Evolutionary conservation across 805 yeast genomes (phyloP), one percentile per base, ranked within the genome.

Genomic region (Wickerhamomyces alni): DNA sequence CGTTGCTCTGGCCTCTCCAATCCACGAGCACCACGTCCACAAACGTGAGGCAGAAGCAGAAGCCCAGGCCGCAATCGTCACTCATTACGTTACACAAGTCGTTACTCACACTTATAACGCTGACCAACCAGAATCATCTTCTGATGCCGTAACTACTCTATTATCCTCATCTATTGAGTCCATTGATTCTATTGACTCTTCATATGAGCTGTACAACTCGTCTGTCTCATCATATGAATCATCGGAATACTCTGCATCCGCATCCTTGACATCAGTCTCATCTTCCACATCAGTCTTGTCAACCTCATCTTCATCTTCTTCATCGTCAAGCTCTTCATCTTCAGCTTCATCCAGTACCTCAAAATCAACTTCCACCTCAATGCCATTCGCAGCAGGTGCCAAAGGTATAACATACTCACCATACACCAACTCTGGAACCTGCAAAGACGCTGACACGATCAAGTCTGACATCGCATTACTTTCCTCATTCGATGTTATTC

Each of bases 361-460:
- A 31, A 42, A 65, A 36, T 38, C 64, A 34, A 37, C 60, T 17
- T 44, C 65, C 26, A 39, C 59, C 22, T 59, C 44, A 48, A 28
- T 33, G 15, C n/a, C 33, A 13, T 45, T 44, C 31, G 45, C 58
- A 57, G 67, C 66, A 18, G 72, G 74, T 42, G 60, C 47, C 10
- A 76, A 74, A 52, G 87, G 86, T 59, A 74, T 80, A 53, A 72
- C 84, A 29, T 80, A 80, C 62, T 72, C 85, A 13, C 85, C 86
- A 36, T 80, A 79, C 65, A 61, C 75, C 35, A 63, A 69, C 47
- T 55, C 65, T 41, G 78, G 82, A 42, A 55, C 67, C 26, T 80
- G 87, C 62, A 78, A 80, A 59, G 58, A 72, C 32, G 57, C 72
- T 1, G 57, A 57, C 40, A 62, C 67, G 34, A 72, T 80, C 41